Evolutionary conservation across 106 monocot species (phyloP).

Genomic region (Dioscorea alata): DNA sequence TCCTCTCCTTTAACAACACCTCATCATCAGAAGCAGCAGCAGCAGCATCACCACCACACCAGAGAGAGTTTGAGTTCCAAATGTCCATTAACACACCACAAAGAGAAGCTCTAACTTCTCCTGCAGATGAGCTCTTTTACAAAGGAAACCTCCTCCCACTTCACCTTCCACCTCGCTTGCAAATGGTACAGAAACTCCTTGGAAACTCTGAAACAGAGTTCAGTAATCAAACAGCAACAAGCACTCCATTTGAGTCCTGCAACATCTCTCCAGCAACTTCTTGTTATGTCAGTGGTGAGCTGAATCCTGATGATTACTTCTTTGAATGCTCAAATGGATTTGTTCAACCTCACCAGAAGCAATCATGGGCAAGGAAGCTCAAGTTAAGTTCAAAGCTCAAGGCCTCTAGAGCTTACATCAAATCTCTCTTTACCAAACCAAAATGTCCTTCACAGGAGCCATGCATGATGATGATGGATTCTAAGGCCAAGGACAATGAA

Average conservation of each 20-base stretch:
- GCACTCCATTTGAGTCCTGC: slow-evolving; percentile 63
- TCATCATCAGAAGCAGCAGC: too few species aligned
- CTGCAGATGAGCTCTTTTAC: slow-evolving; percentile 75
- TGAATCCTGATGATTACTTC: slow-evolving; percentile 49
- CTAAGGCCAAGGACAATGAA: background rate
- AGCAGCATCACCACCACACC: slow-evolving; percentile 16
- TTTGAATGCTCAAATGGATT: slow-evolving; percentile 18
- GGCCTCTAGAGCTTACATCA: slow-evolving; percentile 69
- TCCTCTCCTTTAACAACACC: slow-evolving; percentile 1
- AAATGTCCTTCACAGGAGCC: slow-evolving; percentile 24
- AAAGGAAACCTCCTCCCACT: slow-evolving; percentile 79
- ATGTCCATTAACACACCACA: slow-evolving; percentile 18
- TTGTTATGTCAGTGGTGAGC: slow-evolving; percentile 54
- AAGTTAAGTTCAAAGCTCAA: slow-evolving; percentile 48
- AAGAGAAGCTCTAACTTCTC: slow-evolving; percentile 30
- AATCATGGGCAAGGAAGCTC: slow-evolving; percentile 61
- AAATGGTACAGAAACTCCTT: slow-evolving; percentile 61
- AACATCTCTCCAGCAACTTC: slow-evolving; percentile 60
- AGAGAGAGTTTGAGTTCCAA: slow-evolving; percentile 62
- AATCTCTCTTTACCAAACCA: slow-evolving; percentile 52
- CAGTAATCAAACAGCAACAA: slow-evolving; percentile 2
- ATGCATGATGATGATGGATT: background rate
- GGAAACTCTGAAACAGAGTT: slow-evolving; percentile 8
- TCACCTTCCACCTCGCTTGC: slow-evolving; percentile 54
- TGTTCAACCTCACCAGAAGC: slow-evolving; percentile 23